Base-by-base conservation (phyloP, 2,329 filamentous ascomycete genomes). In the Aspergillus hortae region DNA sequence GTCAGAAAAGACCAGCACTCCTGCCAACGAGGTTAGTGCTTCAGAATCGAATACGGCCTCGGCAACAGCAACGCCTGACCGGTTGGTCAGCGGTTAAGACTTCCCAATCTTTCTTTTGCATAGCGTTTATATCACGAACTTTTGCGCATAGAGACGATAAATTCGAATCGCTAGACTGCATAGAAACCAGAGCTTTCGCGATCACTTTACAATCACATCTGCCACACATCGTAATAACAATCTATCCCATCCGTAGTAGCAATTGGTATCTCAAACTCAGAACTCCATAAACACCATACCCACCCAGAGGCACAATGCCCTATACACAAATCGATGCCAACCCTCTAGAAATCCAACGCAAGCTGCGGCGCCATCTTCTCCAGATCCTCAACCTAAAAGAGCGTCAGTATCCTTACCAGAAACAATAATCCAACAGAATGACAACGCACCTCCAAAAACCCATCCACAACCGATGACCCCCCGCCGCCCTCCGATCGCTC, bases 321-420 rank as follows among this genome's bases (percentile, higher is more conserved):
- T 32, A 47, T 48, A 46, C 41, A 56, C 35, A 41, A 32, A 21
- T 21, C 14, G 41, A 19, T 44, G 49, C 25, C 23, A 53, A 57
- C 33, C 36, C 52, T 21, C 53, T 60, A 96, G 57, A 96, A 88
- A 71, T 97, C 92, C 68, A 96, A 78, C 61, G 95, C 72, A 64
- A 96, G 74, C 71, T 95, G 90, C 50, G 89, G 89, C 12, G 89
- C 88, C 61, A 95, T 78, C 72, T 90, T 94, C 74, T 96, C 92
- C 54, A 97, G 67, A 75, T 96, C 92, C 66, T 95, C 90, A 43
- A 95, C 86, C 82, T 92, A 63, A 32, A 47, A 21, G n/a, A 44
- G 14, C 50, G 30, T 41, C 46, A 47, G 32, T 50, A 41, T 19
- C 19, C 19, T 1, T 19, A 19, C 19, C 19, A 55, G 17, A 11